phyloP scores from a whole-genome alignment of 2,329 filamentous ascomycete species.

The Phymatotrichopsis omnivora region DNA sequence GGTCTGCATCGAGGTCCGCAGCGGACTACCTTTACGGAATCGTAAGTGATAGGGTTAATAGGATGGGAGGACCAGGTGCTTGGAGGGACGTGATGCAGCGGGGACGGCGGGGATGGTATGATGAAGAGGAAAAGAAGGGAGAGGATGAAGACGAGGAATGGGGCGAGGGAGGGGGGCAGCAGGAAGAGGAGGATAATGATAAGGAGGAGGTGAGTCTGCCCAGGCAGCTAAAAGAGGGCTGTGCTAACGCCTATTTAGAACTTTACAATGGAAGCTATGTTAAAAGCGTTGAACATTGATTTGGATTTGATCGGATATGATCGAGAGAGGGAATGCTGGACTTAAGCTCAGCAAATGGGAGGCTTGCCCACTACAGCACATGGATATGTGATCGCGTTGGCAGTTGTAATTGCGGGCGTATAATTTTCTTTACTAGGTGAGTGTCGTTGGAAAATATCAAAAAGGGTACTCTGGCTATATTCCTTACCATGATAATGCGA shows the following conservation, averaged over 20 bases:
- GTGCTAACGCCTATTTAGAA: constrained; percentile 28
- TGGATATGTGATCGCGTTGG: too few species aligned
- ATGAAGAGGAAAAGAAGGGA: constrained; percentile 25
- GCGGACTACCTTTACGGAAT: constrained; percentile 29
- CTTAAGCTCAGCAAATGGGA: too few species aligned
- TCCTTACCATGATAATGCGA: too few species aligned
- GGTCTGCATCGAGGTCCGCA: constrained; percentile 23
- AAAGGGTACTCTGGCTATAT: too few species aligned
- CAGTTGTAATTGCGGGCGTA: too few species aligned
- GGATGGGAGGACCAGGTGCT: constrained; percentile 26
- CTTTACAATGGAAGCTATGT: constrained; percentile 38
- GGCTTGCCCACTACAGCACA: too few species aligned
- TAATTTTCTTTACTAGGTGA: too few species aligned
- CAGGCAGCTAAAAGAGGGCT: too few species aligned
- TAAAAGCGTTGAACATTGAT: constrained; percentile 36
- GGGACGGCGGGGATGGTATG: constrained; percentile 18
- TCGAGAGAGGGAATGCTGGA: constrained; percentile 29
- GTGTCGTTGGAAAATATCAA: too few species aligned
- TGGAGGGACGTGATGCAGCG: constrained; percentile 21
- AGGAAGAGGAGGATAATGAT: too few species aligned
- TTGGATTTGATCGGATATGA: constrained; percentile 35
- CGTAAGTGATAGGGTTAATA: constrained; percentile 28
- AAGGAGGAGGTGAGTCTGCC: background rate
- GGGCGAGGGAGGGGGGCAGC: too few species aligned
- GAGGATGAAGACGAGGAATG: constrained; percentile 18